Evolutionary conservation across 164 flowering plant genomes (phyloP).

Genomic region (Dillenia turbinata): DNA sequence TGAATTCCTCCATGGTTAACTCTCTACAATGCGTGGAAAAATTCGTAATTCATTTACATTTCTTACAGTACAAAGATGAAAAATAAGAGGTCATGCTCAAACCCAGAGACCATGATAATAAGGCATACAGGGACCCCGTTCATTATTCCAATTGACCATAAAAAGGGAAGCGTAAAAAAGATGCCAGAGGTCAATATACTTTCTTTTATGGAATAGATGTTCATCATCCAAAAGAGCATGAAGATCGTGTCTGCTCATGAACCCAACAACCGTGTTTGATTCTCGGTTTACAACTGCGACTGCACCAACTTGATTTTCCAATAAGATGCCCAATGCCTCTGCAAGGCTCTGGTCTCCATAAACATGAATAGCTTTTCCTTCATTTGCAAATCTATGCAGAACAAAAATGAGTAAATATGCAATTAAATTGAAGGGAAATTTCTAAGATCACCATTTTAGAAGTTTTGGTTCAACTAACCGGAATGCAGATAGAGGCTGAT

Average conservation of each 20-base stretch:
- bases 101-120: too few species aligned
- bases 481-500: constrained; percentile 29
- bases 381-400: constrained; percentile 20
- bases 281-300: constrained; percentile 26
- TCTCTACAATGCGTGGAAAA: constrained; percentile 15
- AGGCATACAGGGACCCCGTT: too few species aligned
- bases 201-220: constrained; percentile 19
- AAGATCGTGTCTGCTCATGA: constrained; percentile 28
- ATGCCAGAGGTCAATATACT: constrained; percentile 14
- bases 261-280: constrained; percentile 29
- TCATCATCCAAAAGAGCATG: constrained; percentile 26
- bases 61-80: background rate
- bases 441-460: background rate
- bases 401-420: background rate
- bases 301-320: constrained; percentile 22
- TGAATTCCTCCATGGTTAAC: constrained; percentile 24
- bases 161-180: background rate
- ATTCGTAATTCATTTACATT: background rate
- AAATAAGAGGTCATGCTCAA: too few species aligned
- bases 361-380: constrained; percentile 13
- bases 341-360: constrained; percentile 31
- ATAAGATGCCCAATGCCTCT: constrained; percentile 22
- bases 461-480: constrained; percentile 13
- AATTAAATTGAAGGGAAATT: too few species aligned
- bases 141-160: too few species aligned